Conservation (phyloP, 2,329 filamentous ascomycete genomes). For the Colletotrichum tofieldiae region DNA sequence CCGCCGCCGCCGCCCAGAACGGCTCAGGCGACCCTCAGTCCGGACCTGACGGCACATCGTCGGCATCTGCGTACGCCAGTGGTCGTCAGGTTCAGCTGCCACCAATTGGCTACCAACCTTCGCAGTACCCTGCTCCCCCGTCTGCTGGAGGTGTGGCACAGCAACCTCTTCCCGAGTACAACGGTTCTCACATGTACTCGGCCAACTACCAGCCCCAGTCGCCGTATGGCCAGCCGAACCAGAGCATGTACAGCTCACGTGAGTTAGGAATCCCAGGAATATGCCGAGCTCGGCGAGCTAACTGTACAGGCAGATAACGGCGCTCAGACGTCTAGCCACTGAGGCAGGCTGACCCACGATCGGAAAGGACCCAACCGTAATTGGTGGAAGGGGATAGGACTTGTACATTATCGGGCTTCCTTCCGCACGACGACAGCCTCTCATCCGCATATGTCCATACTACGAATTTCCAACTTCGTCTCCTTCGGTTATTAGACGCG, state of each 20-base stretch:
- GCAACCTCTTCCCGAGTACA: conserved; percentile 71
- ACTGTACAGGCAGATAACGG: conserved; percentile 45
- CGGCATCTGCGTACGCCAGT: conserved; percentile 69
- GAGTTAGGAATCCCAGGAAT: conserved; percentile 48
- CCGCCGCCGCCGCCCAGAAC: conserved; percentile 69
- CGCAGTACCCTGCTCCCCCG: conserved; percentile 77
- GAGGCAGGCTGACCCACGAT: conserved; percentile 11
- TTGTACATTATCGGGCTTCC: conserved; percentile 43
- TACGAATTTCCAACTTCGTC: conserved; percentile 32
- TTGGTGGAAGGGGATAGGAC: conserved; percentile 32
- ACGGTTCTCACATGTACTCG: conserved; percentile 68
- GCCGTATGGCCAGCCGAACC: conserved; percentile 70
- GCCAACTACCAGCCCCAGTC: conserved; percentile 70
- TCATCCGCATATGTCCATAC: conserved; percentile 38
- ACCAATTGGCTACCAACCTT: conserved; percentile 80
- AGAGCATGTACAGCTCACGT: conserved; percentile 75
- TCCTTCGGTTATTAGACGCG: conserved; percentile 42
- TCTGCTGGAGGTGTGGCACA: conserved; percentile 64
- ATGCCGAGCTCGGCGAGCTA: conserved; percentile 12
- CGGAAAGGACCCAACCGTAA: conserved; percentile 33
- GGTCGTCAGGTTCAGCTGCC: conserved; percentile 77
- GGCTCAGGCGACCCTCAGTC: conserved; percentile 64
- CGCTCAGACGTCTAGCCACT: conserved; percentile 42
- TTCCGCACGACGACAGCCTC: conserved; percentile 36
- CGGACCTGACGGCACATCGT: conserved; percentile 67